These are phyloP conservation scores for Mycosarcoma mackinlayi DNA, from an alignment of 1,284 basidiomycete genomes.

Conservation along the genomic window DNA sequence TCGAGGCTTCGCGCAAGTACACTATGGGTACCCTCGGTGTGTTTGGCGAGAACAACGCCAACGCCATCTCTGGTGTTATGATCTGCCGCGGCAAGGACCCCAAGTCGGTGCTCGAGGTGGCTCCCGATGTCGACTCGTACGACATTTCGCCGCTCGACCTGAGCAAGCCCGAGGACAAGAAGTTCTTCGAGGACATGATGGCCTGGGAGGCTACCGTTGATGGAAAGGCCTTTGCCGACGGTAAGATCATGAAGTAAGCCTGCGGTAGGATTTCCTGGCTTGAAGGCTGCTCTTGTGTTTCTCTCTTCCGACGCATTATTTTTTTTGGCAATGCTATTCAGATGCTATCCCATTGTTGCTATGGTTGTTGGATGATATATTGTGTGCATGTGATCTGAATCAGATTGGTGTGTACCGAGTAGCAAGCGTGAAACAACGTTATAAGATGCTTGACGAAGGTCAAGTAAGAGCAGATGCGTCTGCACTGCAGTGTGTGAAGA, in stretches of 20 bases:
- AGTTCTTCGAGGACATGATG: conserved; percentile 68
- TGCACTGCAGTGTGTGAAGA: too few relatives aligned
- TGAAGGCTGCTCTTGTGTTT: too few relatives aligned
- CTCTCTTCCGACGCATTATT: too few relatives aligned
- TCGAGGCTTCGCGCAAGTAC: conserved; percentile 71
- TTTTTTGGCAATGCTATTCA: too few relatives aligned
- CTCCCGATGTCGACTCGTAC: conserved; percentile 95
- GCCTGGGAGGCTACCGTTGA: conserved; percentile 64
- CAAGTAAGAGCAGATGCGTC: too few relatives aligned
- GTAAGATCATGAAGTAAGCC: conserved; percentile 66
- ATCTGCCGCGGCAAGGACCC: conserved; percentile 79
- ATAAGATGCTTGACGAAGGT: too few relatives aligned
- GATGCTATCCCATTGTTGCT: too few relatives aligned
- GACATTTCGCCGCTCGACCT: conserved; percentile 74
- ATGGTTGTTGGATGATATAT: too few relatives aligned
- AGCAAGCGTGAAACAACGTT: too few relatives aligned
- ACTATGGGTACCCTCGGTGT: conserved; percentile 93
- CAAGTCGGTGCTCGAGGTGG: conserved; percentile 69
- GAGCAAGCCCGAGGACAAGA: conserved; percentile 65
- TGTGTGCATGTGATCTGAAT: too few relatives aligned
- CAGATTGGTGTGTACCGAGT: too few relatives aligned
- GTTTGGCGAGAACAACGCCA: conserved; percentile 80
- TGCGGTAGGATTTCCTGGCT: too few relatives aligned
- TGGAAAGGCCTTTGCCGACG: conserved; percentile 61
- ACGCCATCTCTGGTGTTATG: conserved; percentile 75